Evolutionary conservation across 2,329 filamentous ascomycete species (phyloP), one percentile per base, ranked within the genome.

Genomic region (Aspergillus candidus): DNA sequence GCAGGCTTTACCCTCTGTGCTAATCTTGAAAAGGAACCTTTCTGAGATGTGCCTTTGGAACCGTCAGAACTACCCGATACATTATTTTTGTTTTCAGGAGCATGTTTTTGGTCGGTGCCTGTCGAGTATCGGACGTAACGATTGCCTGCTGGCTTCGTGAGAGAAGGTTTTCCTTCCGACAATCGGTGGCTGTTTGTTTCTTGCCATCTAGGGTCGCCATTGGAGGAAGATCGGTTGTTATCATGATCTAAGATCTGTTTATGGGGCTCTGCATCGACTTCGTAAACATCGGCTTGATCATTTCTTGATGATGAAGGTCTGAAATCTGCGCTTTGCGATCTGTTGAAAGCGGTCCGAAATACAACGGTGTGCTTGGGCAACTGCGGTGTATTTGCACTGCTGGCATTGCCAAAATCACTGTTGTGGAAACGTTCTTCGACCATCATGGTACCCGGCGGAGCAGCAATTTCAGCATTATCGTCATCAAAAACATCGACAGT

Each of bases 341-440:
- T 64, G 41, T 69, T 72, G 40, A 72, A 65, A 11, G 68, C 65
- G 4, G 70, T 72, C 17, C 67, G 59, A 41, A 73, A 73, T 6
- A 73, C 66, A 30, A 73, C 56, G 2, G 68, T 72, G 47, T 73
- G 70, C 33, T 61, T 70, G 14, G 69, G 70, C 22, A 58, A 17
- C 29, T 51, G 48, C 7, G 32, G 65, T 66, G 44, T 69, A 63
- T 18, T 60, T 62, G 35, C 62, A 58, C 15, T 54, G 63, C 66
- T 55, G 65, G 38, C 44, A n/a, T 36, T 48, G 39, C 46, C 46
- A 31, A 47, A 44, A 29, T 78, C 55, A 73, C 79, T 48, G 71
- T 77, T 50, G 72, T 76, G 50, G 36, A 71, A 66, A 27, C 62
- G 62, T 54, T 73, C 70, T 41, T 69, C 68, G 33, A 73, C 54